Conservation (phyloP, 768 basidiomycete genomes). For the Tricholoma saponaceum region DNA sequence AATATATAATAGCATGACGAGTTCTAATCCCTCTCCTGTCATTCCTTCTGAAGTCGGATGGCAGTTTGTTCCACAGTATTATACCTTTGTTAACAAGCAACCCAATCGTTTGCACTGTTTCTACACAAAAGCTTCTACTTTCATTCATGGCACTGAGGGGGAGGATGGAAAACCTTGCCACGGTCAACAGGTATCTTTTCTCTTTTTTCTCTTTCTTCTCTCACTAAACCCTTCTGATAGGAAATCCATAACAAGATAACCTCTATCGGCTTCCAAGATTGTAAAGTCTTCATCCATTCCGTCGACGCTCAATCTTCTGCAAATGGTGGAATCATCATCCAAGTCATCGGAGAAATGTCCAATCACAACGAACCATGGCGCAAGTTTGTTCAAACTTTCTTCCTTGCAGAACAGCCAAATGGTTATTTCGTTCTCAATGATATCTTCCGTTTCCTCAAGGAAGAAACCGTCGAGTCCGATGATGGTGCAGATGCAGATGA, state of each 20-base stretch:
- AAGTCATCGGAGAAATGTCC: slow-evolving; percentile 99
- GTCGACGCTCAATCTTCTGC: slow-evolving; percentile 97
- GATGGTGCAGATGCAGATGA: slow-evolving; percentile 48
- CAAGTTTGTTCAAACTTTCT: slow-evolving; percentile 99
- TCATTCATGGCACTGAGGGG: slow-evolving; percentile 96
- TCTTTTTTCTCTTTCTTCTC: background rate
- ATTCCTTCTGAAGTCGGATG: slow-evolving; percentile 95
- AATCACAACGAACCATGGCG: slow-evolving; percentile 90
- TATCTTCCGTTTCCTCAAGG: slow-evolving; percentile 99
- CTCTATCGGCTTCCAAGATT: slow-evolving; percentile 89
- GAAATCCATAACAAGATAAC: slow-evolving; percentile 98
- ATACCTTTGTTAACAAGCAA: slow-evolving; percentile 98
- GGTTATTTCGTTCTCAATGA: slow-evolving; percentile 99
- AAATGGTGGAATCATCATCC: slow-evolving; percentile 95
- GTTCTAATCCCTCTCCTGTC: slow-evolving; percentile 46
- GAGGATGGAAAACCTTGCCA: slow-evolving; percentile 87
- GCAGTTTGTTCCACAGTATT: slow-evolving; percentile 99
- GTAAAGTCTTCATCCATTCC: slow-evolving; percentile 98
- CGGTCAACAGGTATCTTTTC: slow-evolving; percentile 75
- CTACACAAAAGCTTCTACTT: slow-evolving; percentile 97
- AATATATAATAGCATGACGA: slow-evolving; percentile 28
- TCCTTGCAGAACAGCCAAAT: slow-evolving; percentile 98
- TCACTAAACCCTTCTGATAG: slow-evolving; percentile 33
- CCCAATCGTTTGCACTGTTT: slow-evolving; percentile 97
- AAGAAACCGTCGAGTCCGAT: slow-evolving; percentile 82